A percentile compares a stretch with the other conserved stretches of the same genome.
These are phyloP conservation scores for Leccinum huronense DNA, from an alignment of 1,284 basidiomycete species.

Conservation along the genomic window DNA sequence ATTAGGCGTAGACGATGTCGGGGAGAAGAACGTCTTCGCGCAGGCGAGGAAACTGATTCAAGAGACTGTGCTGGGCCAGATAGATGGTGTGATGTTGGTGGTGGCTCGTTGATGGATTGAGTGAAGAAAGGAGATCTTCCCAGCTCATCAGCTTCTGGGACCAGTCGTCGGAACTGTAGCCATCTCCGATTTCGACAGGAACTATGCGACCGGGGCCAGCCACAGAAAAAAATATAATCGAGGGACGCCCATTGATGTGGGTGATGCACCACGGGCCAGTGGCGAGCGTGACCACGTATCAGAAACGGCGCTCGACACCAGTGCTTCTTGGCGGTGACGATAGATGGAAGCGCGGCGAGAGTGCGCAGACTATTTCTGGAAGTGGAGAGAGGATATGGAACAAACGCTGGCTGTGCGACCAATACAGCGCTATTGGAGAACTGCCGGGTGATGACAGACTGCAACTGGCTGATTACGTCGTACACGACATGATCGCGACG, in stretches of 20 bases:
- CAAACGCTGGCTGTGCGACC: constrained; percentile 13
- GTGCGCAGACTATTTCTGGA: constrained; percentile 37
- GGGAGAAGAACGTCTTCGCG: constrained; percentile 75
- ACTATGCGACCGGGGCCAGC: constrained; percentile 81
- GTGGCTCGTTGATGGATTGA: constrained; percentile 43
- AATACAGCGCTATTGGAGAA: constrained; percentile 21
- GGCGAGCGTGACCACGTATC: constrained; percentile 54
- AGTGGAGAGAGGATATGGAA: constrained; percentile 21
- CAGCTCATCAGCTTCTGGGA: constrained; percentile 78
- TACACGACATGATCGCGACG: constrained; percentile 58
- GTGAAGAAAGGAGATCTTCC: constrained; percentile 67
- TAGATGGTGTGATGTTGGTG: constrained; percentile 55
- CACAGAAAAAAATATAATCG: constrained; percentile 60
- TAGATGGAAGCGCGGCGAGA: constrained; percentile 50
- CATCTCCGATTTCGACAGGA: constrained; percentile 86
- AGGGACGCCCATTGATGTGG: constrained; percentile 64
- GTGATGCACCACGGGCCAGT: constrained; percentile 71
- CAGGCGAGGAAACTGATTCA: constrained; percentile 82
- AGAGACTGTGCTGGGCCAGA: constrained; percentile 87
- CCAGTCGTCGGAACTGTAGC: constrained; percentile 85
- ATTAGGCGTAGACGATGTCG: constrained; percentile 79
- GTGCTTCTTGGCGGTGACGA: constrained; percentile 49
- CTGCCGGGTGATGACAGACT: constrained; percentile 28
- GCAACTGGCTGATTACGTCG: constrained; percentile 55
- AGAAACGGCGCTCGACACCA: constrained; percentile 66